phyloP scores from a whole-genome alignment of 768 basidiomycete species.

The Lactarius akahatsu region DNA sequence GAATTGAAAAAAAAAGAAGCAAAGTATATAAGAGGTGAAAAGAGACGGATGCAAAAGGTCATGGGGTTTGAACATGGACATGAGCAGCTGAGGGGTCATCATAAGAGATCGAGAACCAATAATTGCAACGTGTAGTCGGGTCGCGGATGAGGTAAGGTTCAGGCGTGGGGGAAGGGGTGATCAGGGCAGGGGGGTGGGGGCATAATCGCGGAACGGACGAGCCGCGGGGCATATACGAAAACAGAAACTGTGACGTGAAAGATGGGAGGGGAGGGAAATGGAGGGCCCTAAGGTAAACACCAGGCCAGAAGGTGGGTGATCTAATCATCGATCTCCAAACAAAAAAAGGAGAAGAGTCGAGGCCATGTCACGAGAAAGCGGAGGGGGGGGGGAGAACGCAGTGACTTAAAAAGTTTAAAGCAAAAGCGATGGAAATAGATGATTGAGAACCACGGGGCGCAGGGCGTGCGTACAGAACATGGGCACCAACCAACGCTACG shows the following conservation, averaged over 20 bases:
- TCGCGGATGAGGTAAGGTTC: neutral
- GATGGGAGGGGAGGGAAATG: neutral
- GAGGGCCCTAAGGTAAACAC: constrained; percentile 12
- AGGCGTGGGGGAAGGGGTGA: neutral
- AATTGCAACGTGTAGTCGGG: constrained; percentile 16
- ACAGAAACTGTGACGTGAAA: neutral
- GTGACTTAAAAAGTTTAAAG: neutral
- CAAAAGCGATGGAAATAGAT: neutral
- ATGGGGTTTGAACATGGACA: constrained; percentile 22
- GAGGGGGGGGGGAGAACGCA: neutral
- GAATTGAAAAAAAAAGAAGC: neutral
- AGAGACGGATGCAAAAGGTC: constrained; percentile 12
- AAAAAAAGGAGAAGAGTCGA: constrained; percentile 5
- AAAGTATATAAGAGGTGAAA: constrained; percentile 11
- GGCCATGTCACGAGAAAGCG: constrained; percentile 12
- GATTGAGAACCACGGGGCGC: neutral
- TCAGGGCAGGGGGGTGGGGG: neutral
- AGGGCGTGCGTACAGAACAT: constrained; percentile 6
- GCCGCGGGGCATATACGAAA: constrained; percentile 13
- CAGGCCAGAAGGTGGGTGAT: neutral
- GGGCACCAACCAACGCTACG: constrained; percentile 33
- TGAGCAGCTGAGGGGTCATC: constrained; percentile 22
- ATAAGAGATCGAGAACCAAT: constrained; percentile 21
- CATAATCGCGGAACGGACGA: constrained; percentile 13
- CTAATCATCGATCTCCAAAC: constrained; percentile 9